phyloP scores from a whole-genome alignment of 495 filamentous ascomycete genomes.

The Cetradonia linearis region DNA sequence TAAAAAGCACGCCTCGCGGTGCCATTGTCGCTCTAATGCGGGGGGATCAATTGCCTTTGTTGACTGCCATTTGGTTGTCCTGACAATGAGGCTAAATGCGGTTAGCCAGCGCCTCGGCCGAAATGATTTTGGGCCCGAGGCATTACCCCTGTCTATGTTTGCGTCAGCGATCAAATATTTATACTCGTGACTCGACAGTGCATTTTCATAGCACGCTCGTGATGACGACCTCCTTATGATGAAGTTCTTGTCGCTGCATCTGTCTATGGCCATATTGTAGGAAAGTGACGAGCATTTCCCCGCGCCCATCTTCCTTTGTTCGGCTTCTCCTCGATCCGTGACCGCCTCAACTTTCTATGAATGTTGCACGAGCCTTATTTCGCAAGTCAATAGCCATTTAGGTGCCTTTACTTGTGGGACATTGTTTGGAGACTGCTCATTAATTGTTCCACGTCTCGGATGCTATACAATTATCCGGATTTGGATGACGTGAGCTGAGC shows the following conservation, averaged over 20 bases:
- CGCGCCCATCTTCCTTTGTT: not conserved
- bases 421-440: not conserved
- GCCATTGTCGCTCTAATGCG: conserved; percentile 1
- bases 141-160: not conserved
- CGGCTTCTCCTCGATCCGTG: not conserved
- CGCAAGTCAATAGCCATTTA: not conserved
- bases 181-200: not conserved
- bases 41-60: not conserved
- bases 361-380: not conserved
- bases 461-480: not conserved
- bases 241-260: not conserved
- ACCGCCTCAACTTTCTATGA: not conserved
- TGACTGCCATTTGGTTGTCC: not conserved
- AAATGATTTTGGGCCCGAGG: not conserved
- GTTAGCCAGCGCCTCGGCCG: not conserved
- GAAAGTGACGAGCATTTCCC: not conserved
- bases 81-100: not conserved
- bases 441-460: not conserved
- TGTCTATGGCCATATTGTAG: not conserved
- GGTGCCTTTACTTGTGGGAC: not conserved
- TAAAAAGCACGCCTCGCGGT: not conserved
- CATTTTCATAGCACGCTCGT: not conserved
- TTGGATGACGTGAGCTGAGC: not conserved
- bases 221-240: not conserved
- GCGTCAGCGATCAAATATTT: not conserved